Evolutionary conservation across 352 stramenopile species (phyloP).

Genomic region (Elongisporangium anandrum): DNA sequence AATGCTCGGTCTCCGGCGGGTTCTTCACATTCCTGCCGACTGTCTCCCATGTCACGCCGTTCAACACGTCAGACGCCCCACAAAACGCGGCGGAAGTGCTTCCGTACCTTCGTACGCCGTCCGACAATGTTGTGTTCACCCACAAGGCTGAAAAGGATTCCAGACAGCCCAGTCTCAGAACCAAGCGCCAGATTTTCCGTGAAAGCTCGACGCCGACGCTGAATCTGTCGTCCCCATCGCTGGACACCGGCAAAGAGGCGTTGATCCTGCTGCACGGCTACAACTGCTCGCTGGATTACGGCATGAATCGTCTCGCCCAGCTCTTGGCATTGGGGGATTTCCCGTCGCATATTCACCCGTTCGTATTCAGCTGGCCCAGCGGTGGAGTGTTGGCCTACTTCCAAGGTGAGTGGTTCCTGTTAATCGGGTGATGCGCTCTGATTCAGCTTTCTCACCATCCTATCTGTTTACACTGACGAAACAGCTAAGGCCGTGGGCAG

Average conservation of each 20-base stretch:
- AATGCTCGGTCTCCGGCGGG: constrained; percentile 67
- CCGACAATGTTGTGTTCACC: constrained; percentile 50
- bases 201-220: constrained; percentile 32
- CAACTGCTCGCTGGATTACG: constrained; percentile 68
- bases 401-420: constrained; percentile 20
- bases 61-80: constrained; percentile 23
- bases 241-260: constrained; percentile 40
- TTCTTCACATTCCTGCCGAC: constrained; percentile 69
- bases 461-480: background rate
- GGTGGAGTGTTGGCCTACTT: constrained; percentile 57
- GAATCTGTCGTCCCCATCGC: constrained; percentile 7
- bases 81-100: constrained; percentile 36
- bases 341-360: constrained; percentile 58
- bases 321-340: constrained; percentile 64
- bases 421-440: background rate
- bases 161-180: background rate
- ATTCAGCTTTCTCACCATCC: background rate
- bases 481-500: constrained; percentile 32
- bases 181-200: constrained; percentile 17
- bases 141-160: constrained; percentile 5
- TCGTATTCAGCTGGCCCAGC: constrained; percentile 73
- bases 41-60: constrained; percentile 48
- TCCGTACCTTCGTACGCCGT: constrained; percentile 32
- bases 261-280: constrained; percentile 66
- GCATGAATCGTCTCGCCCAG: constrained; percentile 51